A percentile compares a stretch with the other conserved stretches of the same genome.
Conservation (phyloP, 2,329 filamentous ascomycete species). For the Fusarium chlamydosporum region DNA sequence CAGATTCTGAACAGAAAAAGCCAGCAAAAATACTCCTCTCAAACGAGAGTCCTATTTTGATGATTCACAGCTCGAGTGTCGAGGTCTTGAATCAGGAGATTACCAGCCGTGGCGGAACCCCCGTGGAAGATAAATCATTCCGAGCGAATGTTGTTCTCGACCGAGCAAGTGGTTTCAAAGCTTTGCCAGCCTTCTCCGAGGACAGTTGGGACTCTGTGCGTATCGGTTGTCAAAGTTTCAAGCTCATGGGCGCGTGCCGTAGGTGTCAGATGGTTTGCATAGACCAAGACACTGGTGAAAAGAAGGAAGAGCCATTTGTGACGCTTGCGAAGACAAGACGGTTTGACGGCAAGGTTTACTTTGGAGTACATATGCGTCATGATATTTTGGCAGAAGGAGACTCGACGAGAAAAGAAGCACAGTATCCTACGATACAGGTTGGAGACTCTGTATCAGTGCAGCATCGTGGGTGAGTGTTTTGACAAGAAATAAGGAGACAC, state of each 20-base stretch:
- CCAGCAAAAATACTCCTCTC: constrained; percentile 78
- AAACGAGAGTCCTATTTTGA: constrained; percentile 94
- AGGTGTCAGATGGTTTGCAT: constrained; percentile 98
- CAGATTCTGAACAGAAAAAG: constrained; percentile 62
- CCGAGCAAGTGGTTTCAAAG: constrained; percentile 55
- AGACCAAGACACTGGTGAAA: constrained; percentile 84
- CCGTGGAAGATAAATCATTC: constrained; percentile 81
- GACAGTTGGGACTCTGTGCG: constrained; percentile 80
- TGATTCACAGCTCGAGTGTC: constrained; percentile 85
- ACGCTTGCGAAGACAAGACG: constrained; percentile 90
- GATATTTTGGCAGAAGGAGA: constrained; percentile 35
- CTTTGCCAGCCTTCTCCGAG: constrained; percentile 77
- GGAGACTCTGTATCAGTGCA: constrained; percentile 61
- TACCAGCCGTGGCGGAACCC: constrained; percentile 69
- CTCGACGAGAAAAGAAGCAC: constrained; percentile 35
- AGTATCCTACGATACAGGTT: constrained; percentile 62
- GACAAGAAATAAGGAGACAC: neutral
- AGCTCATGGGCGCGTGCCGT: constrained; percentile 85
- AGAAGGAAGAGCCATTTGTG: constrained; percentile 86
- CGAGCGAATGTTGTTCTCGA: constrained; percentile 86
- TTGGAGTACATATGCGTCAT: constrained; percentile 84
- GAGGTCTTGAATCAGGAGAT: constrained; percentile 83
- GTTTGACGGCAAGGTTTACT: constrained; percentile 86
- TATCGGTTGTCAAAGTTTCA: constrained; percentile 75
- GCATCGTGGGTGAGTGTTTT: constrained; percentile 2